These are phyloP conservation scores for Cyberlindnera mycetangii DNA, from an alignment of 805 yeast species.

Conservation along the genomic window DNA sequence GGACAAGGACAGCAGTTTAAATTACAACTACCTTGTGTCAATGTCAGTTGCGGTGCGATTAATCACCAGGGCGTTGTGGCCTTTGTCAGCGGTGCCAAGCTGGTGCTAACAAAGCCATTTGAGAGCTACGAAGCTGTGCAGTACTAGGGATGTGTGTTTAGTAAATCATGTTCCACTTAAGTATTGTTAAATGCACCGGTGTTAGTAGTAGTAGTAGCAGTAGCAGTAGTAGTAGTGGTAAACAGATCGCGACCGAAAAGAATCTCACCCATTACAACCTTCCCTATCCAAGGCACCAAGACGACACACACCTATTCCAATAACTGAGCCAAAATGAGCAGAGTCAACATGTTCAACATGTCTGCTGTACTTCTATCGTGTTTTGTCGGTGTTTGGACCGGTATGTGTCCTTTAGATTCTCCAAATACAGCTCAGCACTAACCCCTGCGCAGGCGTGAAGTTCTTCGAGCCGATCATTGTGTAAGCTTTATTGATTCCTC, in stretches of 20 bases:
- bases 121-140: conserved; percentile 28
- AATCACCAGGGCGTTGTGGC: conserved; percentile 25
- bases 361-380: conserved; percentile 26
- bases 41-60: conserved; percentile 24
- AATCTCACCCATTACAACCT: background rate
- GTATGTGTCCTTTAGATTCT: conserved; percentile 20
- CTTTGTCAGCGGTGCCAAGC: conserved; percentile 23
- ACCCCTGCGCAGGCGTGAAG: conserved; percentile 42
- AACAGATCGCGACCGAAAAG: background rate
- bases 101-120: conserved; percentile 25
- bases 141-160: too few species aligned
- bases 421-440: background rate
- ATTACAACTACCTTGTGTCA: conserved; percentile 20
- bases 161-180: background rate
- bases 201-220: too few species aligned
- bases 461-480: conserved; percentile 75
- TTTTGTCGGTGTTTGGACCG: conserved; percentile 44
- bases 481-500: conserved; percentile 40
- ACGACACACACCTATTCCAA: background rate
- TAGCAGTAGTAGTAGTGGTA: too few species aligned
- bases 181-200: too few species aligned
- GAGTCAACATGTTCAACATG: conserved; percentile 29
- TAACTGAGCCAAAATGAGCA: conserved; percentile 18
- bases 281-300: too few species aligned
- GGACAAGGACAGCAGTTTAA: conserved; percentile 24